phyloP scores from a whole-genome alignment of 2,329 filamentous ascomycete species.

The Pyrenophora graminea region DNA sequence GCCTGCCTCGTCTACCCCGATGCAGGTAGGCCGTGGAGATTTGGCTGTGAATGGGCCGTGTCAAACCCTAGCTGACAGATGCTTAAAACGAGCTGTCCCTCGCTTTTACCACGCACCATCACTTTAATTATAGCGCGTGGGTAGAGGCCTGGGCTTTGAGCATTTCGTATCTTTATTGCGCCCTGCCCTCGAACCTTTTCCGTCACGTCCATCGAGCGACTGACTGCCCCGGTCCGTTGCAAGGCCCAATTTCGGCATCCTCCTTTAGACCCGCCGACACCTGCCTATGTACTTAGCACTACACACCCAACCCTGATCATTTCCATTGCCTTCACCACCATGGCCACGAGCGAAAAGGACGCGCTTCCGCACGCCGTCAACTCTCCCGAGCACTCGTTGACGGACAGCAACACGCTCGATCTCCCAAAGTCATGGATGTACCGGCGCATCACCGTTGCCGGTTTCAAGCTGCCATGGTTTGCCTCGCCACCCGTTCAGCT shows the following conservation, averaged over 20 bases:
- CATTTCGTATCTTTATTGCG: constrained; percentile 16
- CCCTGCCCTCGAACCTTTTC: constrained; percentile 2
- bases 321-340: constrained; percentile 16
- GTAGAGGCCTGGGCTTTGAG: constrained; percentile 17
- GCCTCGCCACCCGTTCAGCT: constrained; percentile 56
- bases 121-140: constrained; percentile 18
- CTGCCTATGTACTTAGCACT: neutral
- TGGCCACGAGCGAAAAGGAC: constrained; percentile 36
- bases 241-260: neutral
- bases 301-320: constrained; percentile 1
- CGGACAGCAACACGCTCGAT: constrained; percentile 38
- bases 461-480: constrained; percentile 53
- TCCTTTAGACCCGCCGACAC: too few species aligned
- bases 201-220: neutral
- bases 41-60: constrained; percentile 21
- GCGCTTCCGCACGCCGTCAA: constrained; percentile 29
- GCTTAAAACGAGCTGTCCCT: constrained; percentile 36
- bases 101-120: constrained; percentile 21
- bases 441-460: constrained; percentile 47
- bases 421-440: constrained; percentile 56
- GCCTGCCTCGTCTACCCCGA: constrained; percentile 19
- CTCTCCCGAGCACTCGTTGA: constrained; percentile 37
- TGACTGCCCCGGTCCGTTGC: neutral
- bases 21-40: constrained; percentile 21
- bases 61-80: constrained; percentile 28